These are phyloP conservation scores for Eucalyptus dawsonii DNA, from an alignment of 345 rosid genomes.

Conservation along the genomic window DNA sequence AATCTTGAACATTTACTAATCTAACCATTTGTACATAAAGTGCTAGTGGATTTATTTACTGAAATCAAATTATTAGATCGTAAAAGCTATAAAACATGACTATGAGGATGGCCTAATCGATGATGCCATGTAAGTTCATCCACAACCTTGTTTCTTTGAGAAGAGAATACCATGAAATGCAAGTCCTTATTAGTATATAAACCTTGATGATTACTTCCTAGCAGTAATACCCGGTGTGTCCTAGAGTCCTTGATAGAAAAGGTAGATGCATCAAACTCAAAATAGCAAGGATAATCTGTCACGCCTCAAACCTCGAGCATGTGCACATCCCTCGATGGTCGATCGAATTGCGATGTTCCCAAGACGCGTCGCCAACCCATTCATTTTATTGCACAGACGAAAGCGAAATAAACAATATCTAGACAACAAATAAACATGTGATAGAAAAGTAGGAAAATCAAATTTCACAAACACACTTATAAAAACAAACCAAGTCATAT, in stretches of 20 bases:
- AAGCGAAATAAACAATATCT: no score
- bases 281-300: background rate
- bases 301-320: fast-evolving
- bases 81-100: background rate
- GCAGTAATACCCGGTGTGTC: fast-evolving
- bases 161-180: background rate
- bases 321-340: no score
- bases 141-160: background rate
- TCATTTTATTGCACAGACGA: fast-evolving
- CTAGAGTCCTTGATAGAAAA: background rate
- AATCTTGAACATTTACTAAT: background rate
- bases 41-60: background rate
- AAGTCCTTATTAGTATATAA: background rate
- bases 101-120: background rate
- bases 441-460: no score
- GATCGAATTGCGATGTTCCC: fast-evolving
- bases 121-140: no score
- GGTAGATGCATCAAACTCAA: background rate
- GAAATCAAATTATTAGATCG: background rate
- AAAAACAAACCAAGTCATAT: no score
- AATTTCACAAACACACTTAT: no score
- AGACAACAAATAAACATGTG: no score
- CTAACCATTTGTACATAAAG: background rate
- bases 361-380: fast-evolving
- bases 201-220: background rate